Evolutionary conservation across 169 alveolate species (phyloP), one percentile per base, ranked within the genome.

Genomic region (Cryptosporidium ryanae): DNA sequence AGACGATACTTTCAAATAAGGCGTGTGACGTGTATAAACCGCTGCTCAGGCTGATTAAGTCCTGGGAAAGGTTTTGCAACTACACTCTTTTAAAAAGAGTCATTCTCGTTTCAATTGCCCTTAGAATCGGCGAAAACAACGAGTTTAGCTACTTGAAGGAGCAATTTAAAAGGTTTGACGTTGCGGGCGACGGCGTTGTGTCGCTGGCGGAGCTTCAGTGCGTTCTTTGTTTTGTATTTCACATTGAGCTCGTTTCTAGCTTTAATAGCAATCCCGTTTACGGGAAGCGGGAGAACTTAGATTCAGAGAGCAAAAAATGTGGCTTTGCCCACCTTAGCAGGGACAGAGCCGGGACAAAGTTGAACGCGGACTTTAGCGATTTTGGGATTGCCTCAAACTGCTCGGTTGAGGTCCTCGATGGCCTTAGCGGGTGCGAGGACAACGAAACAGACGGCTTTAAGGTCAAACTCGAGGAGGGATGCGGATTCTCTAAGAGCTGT

Each of bases 131-230:
- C n/a, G 87, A 76, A 43, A 59, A 55, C 21, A 21, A 50, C 8
- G 87, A 76, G 21, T 76, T 59, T 61, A 38, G 23, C 27, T 21
- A 32, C 12, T 63, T 76, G 27, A 76, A 70, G 29, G 76, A 76
- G 25, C 87, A 76, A 46, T 76, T 76, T 61, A 59, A 55, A 13
- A 76, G 21, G 25, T 46, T 76, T 15, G 87, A 76, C 27, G 87
- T 76, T 3, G 87, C 87, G 21, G 87, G 76, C 0, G 87, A 76
- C 43, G 87, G 87, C 10, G 87, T 76, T 23, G 68, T 76, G 31
- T 76, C 87, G 25, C 87, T 76, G 25, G 87, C 87, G 4, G 87
- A 76, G 17, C 64, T 76, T 13, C 87, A 76, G 27, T 76, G 87
- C 44, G 87, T 76, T 38, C 71, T 76, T 31, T 76, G 87, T n/a